Percentiles rank a stretch among this genome's conserved stretches.
phyloP scores from a whole-genome alignment of 2,329 filamentous ascomycete species.

The Torrubiellomyces zombiae region DNA sequence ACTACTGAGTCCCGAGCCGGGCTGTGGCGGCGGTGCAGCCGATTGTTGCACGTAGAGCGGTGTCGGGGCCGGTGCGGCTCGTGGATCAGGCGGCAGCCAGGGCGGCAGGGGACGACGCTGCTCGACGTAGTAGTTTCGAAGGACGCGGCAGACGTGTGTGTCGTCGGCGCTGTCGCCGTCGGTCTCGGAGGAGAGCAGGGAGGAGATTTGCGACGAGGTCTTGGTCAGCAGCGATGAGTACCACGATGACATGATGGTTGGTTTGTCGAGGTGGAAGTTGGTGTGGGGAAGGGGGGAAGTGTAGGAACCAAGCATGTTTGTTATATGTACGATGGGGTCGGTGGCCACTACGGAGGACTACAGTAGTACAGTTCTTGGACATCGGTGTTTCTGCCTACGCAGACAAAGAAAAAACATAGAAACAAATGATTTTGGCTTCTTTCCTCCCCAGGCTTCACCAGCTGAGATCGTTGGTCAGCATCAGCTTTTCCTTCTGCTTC shows the following conservation, averaged over 20 bases:
- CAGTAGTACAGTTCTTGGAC: no score
- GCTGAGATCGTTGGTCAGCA: conserved; percentile 23
- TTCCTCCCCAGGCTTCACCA: conserved; percentile 15
- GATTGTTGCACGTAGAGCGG: conserved; percentile 38
- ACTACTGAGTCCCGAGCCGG: conserved; percentile 37
- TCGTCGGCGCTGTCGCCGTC: conserved; percentile 72
- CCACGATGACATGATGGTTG: conserved; percentile 53
- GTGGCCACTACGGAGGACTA: no score
- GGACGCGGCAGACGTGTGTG: conserved; percentile 83
- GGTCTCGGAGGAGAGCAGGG: conserved; percentile 48
- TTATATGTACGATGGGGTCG: neutral
- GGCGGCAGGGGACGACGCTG: conserved; percentile 64
- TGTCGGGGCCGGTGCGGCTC: conserved; percentile 35
- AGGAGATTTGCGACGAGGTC: conserved; percentile 47
- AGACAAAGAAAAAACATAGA: neutral
- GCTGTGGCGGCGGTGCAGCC: conserved; percentile 19
- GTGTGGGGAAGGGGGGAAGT: conserved; percentile 1
- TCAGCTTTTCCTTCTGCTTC: conserved; percentile 44
- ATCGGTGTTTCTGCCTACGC: no score
- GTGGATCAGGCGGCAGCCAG: conserved; percentile 88
- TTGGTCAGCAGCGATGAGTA: conserved; percentile 57
- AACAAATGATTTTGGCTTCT: neutral
- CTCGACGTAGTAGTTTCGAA: conserved; percentile 84
- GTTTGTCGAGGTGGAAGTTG: conserved; percentile 1
- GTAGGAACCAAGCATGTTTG: neutral